phyloP scores from a whole-genome alignment of 768 basidiomycete genomes.

The Suillus subluteus region DNA sequence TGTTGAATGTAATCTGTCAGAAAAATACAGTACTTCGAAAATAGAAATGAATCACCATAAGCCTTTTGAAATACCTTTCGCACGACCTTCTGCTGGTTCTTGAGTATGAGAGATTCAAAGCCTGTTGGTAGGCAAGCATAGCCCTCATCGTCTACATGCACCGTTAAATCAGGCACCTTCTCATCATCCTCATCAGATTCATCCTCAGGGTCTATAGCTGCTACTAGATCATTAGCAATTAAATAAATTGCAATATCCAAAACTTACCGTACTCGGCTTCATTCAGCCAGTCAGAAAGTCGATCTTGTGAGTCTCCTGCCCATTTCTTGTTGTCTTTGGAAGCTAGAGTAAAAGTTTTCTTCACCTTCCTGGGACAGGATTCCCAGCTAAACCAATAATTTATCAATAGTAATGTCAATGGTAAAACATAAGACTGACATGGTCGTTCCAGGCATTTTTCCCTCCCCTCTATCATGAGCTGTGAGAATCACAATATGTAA shows the following conservation, averaged over 20 bases:
- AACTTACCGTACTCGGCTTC: not conserved
- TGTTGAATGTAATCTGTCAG: not conserved
- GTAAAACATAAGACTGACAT: not conserved
- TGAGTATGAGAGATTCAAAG: slow-evolving; percentile 6
- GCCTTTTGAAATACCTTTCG: slow-evolving; percentile 3
- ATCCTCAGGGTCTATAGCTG: not conserved
- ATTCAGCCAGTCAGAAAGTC: not conserved
- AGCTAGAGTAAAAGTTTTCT: not conserved
- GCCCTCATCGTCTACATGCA: not conserved
- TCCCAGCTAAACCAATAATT: not conserved
- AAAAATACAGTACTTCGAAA: not conserved
- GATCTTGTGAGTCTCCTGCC: not conserved
- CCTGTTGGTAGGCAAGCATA: not conserved
- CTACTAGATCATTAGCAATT: not conserved
- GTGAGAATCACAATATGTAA: not conserved
- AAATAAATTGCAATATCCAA: not conserved
- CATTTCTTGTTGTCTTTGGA: not conserved
- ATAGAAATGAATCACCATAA: slow-evolving; percentile 1
- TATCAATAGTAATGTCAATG: not conserved
- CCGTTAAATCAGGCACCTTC: not conserved
- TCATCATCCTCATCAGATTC: not conserved
- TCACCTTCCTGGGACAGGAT: not conserved
- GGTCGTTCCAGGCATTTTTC: not conserved
- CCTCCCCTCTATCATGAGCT: not conserved
- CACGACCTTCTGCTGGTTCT: slow-evolving; percentile 1